These are phyloP conservation scores for Serendipita sp. DNA, from an alignment of 768 basidiomycete genomes.

Conservation along the genomic window DNA sequence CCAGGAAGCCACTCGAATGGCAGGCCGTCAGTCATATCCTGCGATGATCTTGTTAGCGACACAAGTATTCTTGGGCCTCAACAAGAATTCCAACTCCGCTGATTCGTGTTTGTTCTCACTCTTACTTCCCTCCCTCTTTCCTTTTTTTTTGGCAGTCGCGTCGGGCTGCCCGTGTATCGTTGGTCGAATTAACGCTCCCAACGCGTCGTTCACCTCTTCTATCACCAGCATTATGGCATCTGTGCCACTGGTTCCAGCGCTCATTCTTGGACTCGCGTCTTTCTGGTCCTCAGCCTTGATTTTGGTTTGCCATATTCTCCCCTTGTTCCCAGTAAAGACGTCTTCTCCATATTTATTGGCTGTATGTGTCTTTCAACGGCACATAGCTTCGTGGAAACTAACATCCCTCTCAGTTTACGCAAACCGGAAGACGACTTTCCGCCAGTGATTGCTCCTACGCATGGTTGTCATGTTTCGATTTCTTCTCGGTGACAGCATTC, in stretches of 20 bases:
- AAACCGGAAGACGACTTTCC: slow-evolving; percentile 46
- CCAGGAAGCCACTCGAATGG: too few relatives aligned
- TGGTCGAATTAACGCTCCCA: too few relatives aligned
- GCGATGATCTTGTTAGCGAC: too few relatives aligned
- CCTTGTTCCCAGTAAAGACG: slow-evolving; percentile 57
- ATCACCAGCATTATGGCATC: slow-evolving; percentile 24
- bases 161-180: too few relatives aligned
- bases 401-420: slow-evolving; percentile 28
- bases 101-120: too few relatives aligned
- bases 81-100: too few relatives aligned
- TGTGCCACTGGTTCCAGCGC: slow-evolving; percentile 47
- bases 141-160: too few relatives aligned
- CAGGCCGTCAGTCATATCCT: too few relatives aligned
- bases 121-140: too few relatives aligned
- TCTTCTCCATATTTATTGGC: slow-evolving; percentile 61
- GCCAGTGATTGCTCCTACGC: slow-evolving; percentile 54
- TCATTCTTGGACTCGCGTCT: slow-evolving; percentile 54
- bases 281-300: slow-evolving; percentile 60
- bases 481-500: slow-evolving; percentile 45
- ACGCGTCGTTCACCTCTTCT: too few relatives aligned
- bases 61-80: too few relatives aligned
- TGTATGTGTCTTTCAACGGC: slow-evolving; percentile 26
- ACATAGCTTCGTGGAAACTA: slow-evolving; percentile 8
- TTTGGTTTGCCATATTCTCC: slow-evolving; percentile 59
- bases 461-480: slow-evolving; percentile 55